A percentile compares a stretch with the other conserved stretches of the same genome.
Evolutionary conservation across 202 grass and related monocot genomes (phyloP).

Genomic region (Brachypodium distachyon): DNA sequence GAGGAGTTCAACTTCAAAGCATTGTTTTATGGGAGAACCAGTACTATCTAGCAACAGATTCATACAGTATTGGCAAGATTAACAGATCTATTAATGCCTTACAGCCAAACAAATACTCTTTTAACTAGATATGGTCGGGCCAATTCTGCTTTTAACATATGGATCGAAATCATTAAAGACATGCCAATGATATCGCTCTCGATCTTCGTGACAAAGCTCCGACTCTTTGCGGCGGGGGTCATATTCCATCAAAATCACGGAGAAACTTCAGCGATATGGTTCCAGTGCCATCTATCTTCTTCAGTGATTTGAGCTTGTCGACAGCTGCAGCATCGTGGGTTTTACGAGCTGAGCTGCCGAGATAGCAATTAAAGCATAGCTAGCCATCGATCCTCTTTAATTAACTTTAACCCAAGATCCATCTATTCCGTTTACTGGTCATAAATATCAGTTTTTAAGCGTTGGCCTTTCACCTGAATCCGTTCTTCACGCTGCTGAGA

Average conservation of each 20-base stretch:
- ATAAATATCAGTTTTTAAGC: background rate
- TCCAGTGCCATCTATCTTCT: background rate
- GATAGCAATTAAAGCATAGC: no score
- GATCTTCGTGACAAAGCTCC: slow-evolving; percentile 37
- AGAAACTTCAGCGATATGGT: background rate
- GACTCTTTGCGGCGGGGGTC: background rate
- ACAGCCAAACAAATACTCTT: background rate
- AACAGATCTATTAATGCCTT: background rate
- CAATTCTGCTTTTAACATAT: background rate
- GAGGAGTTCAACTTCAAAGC: no score
- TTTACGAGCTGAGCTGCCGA: background rate
- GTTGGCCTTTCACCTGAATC: no score
- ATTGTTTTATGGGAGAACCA: no score
- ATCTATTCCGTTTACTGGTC: background rate
- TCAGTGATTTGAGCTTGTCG: background rate
- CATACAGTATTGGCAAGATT: no score
- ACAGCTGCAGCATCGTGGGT: background rate
- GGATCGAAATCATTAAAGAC: background rate
- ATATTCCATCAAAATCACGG: background rate
- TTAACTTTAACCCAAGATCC: background rate
- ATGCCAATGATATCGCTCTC: background rate
- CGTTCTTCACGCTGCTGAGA: no score
- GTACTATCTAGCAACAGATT: no score
- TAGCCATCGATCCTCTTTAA: background rate
- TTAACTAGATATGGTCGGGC: background rate